Evolutionary conservation across 176 grass and related monocot genomes (phyloP), one percentile per base, ranked within the genome.

Genomic region (Tuctoria greenei): DNA sequence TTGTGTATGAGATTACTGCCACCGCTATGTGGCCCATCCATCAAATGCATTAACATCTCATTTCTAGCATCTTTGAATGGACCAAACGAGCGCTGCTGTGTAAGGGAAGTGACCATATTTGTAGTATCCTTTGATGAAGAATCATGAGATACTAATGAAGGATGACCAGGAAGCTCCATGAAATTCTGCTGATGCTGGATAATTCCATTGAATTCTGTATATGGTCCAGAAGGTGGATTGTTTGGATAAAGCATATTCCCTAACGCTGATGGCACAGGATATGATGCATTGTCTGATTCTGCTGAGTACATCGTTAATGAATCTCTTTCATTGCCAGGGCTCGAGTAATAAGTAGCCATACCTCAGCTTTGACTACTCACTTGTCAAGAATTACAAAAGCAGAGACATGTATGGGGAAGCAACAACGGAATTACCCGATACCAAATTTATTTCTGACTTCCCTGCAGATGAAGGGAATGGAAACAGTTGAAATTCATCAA

Each of bases 301-400:
- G 75, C 45, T 60, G 81, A 79, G 76, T 87, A 85, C 86, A 90
- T 66, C 63, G 54, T 77, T 81, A 89, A 84, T 38, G 88, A 74
- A 66, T 92, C 91, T 71, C 89, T 90, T 82, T 92, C 85, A 69
- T 90, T 76, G 26, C 82, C 78, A 23, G 92, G 86, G 74, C 73
- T 95, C 1, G 83, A 79, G 74, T 86, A 92, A 82, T 92, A 99
- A 66, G 85, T 84, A 70, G 96, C 75, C 92, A 95, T 99, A 44
- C 67, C 66, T 44, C 67, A 86, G 49, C 54, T 88, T 79, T 83
- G 75, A 70, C 69, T 76, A 81, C 24, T 45, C 66, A 67, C 31
- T 86, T 67, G 55, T 63, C 13, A 76, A 68, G 36, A 73, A 56
- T 24, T 71, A 45, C 44, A 61, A 79, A 81, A 37, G 44, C 66